Evolutionary conservation across 1,139 yeast genomes (phyloP).

Genomic region (Kurtzmaniella natalensis): DNA sequence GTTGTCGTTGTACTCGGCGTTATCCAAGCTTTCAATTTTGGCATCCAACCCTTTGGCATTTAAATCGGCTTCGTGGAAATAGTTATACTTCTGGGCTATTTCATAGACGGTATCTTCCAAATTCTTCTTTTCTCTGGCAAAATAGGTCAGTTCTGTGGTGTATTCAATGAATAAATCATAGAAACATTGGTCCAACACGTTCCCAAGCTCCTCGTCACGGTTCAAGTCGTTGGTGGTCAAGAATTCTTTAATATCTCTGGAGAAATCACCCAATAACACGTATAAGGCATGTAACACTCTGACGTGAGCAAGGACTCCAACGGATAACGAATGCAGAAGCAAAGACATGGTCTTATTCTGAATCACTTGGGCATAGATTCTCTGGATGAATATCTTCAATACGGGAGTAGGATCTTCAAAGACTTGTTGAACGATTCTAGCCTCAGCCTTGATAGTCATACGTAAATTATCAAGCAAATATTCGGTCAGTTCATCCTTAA

Average conservation of each 20-base stretch:
- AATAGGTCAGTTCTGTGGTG: conserved; percentile 63
- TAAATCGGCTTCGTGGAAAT: conserved; percentile 47
- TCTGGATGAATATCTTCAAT: conserved; percentile 63
- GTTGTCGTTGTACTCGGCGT: conserved; percentile 20
- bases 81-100: conserved; percentile 48
- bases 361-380: conserved; percentile 74
- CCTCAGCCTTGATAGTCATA: conserved; percentile 58
- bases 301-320: conserved; percentile 70
- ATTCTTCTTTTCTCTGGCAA: conserved; percentile 68
- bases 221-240: conserved; percentile 46
- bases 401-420: conserved; percentile 68
- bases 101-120: conserved; percentile 57
- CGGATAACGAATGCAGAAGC: conserved; percentile 59
- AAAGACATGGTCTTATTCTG: conserved; percentile 64
- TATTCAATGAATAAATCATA: conserved; percentile 72
- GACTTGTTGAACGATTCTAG: conserved; percentile 68
- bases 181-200: conserved; percentile 66
- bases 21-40: conserved; percentile 38
- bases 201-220: conserved; percentile 40
- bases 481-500: conserved; percentile 33
- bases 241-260: conserved; percentile 61
- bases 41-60: conserved; percentile 42
- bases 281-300: conserved; percentile 69
- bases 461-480: conserved; percentile 31
- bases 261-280: conserved; percentile 56